These are phyloP conservation scores for Chionographis japonica DNA, from an alignment of 106 monocot genomes.

Conservation along the genomic window DNA sequence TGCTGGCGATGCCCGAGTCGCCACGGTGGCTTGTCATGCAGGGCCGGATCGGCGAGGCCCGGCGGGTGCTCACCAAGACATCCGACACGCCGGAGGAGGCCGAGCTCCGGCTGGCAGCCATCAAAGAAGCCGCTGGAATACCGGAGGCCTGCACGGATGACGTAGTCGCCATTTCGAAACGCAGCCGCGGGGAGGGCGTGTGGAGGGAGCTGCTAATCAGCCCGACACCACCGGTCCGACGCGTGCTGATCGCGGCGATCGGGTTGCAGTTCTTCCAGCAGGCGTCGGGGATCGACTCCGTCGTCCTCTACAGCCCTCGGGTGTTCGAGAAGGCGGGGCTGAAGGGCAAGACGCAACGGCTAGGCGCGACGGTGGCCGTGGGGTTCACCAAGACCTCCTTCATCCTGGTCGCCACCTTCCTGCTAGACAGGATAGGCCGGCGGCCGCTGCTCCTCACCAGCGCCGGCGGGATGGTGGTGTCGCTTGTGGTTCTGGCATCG, in stretches of 20 bases:
- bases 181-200: conserved; percentile 45
- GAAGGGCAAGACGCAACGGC: conserved; percentile 21
- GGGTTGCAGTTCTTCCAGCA: conserved; percentile 86
- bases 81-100: conserved; percentile 45
- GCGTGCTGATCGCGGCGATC: conserved; percentile 47
- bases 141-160: conserved; percentile 23
- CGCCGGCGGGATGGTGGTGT: conserved; percentile 57
- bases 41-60: conserved; percentile 36
- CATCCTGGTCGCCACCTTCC: conserved; percentile 62
- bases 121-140: conserved; percentile 47
- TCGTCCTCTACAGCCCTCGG: conserved; percentile 76
- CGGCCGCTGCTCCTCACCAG: conserved; percentile 55
- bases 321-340: conserved; percentile 67
- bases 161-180: background rate
- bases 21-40: conserved; percentile 64
- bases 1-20: conserved; percentile 53
- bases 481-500: conserved; percentile 38
- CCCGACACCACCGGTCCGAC: conserved; percentile 56
- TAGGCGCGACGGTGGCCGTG: conserved; percentile 64
- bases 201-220: conserved; percentile 60
- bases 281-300: conserved; percentile 77
- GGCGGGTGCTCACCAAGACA: conserved; percentile 26
- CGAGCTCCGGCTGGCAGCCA: conserved; percentile 24
- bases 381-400: conserved; percentile 68
- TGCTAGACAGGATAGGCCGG: conserved; percentile 62